Evolutionary conservation across 129 eudicot species (phyloP).

Genomic region (Silybum marianum): DNA sequence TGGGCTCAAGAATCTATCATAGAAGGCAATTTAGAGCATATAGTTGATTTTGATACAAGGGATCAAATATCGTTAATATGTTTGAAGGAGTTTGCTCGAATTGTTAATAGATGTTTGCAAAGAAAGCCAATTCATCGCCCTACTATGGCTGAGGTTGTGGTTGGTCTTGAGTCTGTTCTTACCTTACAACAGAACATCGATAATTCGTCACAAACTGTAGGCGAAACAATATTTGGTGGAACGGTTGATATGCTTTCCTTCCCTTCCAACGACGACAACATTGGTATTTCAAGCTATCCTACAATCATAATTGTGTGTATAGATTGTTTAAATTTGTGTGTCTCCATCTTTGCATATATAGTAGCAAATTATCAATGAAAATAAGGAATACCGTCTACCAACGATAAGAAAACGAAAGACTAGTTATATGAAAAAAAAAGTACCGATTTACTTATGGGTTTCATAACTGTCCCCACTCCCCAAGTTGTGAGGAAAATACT

Average conservation of each 20-base stretch:
- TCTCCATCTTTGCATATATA: no score
- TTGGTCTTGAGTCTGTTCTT: conserved; percentile 33
- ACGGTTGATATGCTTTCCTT: conserved; percentile 14
- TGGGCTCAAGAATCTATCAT: conserved; percentile 34
- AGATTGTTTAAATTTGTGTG: no score
- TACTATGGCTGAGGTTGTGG: conserved; percentile 47
- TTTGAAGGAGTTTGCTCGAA: conserved; percentile 26
- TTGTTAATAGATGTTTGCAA: conserved; percentile 35
- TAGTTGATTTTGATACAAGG: conserved; percentile 30
- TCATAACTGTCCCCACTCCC: not conserved
- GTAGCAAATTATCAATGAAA: not conserved
- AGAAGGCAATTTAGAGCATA: conserved; percentile 28
- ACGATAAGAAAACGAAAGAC: no score
- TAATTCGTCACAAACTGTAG: not conserved
- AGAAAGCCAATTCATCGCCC: conserved; percentile 30
- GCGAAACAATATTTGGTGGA: conserved; percentile 4
- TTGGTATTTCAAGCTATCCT: not conserved
- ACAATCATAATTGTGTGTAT: no score
- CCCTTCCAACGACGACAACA: not conserved
- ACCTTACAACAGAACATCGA: conserved; percentile 4
- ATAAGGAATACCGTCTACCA: not conserved
- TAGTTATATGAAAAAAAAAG: no score
- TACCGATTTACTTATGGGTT: no score
- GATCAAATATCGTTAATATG: conserved; percentile 23
- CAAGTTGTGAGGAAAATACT: no score